These are phyloP conservation scores for Adansonia grandidieri DNA, from an alignment of 441 rosid species.

Conservation along the genomic window DNA sequence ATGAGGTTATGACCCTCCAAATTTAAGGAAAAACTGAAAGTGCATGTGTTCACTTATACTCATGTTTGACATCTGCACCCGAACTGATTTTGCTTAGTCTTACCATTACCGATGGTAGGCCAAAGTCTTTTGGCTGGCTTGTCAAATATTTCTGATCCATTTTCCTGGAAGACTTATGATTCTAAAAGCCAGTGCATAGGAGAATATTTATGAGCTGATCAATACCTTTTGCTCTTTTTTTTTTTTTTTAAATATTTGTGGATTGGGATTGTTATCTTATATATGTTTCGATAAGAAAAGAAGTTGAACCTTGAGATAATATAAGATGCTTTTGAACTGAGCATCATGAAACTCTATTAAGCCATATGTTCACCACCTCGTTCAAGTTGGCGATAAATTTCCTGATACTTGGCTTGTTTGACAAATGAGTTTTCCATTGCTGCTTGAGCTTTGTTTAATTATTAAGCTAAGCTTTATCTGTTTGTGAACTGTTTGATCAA, in stretches of 20 bases:
- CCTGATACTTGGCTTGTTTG: neutral
- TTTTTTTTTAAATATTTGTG: neutral
- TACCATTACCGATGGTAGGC: neutral
- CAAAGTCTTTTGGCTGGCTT: neutral
- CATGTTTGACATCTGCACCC: neutral
- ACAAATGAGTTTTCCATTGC: neutral
- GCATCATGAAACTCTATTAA: neutral
- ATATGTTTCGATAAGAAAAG: neutral
- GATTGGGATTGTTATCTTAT: neutral
- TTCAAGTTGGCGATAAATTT: neutral
- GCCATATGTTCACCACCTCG: neutral
- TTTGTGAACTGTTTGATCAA: neutral
- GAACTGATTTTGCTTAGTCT: neutral
- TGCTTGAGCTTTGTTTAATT: slow-evolving; percentile 7
- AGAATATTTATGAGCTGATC: neutral
- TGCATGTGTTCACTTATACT: neutral
- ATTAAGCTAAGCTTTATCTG: neutral
- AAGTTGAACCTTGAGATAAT: neutral
- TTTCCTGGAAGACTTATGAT: neutral
- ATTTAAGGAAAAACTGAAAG: neutral
- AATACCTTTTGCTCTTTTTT: neutral
- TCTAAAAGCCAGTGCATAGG: neutral
- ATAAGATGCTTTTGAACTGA: neutral
- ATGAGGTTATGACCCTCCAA: neutral
- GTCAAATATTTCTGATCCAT: neutral